Evolutionary conservation across 768 basidiomycete genomes (phyloP), one percentile per base, ranked within the genome.

Genomic region (Tylopilus plumbeoviolaceoides): DNA sequence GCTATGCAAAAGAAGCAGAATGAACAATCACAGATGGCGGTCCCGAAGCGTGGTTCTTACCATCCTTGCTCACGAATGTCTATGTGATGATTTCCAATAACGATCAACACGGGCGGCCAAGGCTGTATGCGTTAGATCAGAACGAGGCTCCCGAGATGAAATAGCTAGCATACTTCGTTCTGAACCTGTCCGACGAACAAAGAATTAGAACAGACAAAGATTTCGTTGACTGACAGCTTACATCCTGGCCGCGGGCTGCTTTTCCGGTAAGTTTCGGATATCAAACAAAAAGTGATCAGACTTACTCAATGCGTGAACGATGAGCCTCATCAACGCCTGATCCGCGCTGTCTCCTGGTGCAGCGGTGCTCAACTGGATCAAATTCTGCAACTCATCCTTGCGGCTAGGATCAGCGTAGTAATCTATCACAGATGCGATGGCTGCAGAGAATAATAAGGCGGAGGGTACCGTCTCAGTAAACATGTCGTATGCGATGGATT

Each of bases 381-480:
- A 72, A 31, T 77, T 71, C 21, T 68, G 27, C 14, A 59, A 39
- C 6, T 70, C 73, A 17, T 63, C 44, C 50, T 64, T 44, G 55
- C 68, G 67, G 39, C 63, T 64, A 1, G 74, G 71, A 10, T 74
- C 70, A 14, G 87, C 68, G 58, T 81, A 88, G 67, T 80, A 85
- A 60, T 85, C 72, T 45, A 89, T 72, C 21, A 84, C 75, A 49
- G 78, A 76, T 4, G 78, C 72, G 39, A 87, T 65, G 11, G 77
- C 74, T 47, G 81, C 74, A 1, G 82, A 81, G 69, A 80, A 85
- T 7, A 79, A 61, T 0, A 80, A 70, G 3, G 78, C 75, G 15
- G 81, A 81, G 6, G 83, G 81, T 12, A 85, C 74, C 15, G 75
- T 63, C 44, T 83, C 78, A 8, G 76, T 73, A 57, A 87, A 79